Percentiles rank a stretch among this genome's conserved stretches.
phyloP scores from a whole-genome alignment of 805 yeast genomes.

The Ogataea corticis region DNA sequence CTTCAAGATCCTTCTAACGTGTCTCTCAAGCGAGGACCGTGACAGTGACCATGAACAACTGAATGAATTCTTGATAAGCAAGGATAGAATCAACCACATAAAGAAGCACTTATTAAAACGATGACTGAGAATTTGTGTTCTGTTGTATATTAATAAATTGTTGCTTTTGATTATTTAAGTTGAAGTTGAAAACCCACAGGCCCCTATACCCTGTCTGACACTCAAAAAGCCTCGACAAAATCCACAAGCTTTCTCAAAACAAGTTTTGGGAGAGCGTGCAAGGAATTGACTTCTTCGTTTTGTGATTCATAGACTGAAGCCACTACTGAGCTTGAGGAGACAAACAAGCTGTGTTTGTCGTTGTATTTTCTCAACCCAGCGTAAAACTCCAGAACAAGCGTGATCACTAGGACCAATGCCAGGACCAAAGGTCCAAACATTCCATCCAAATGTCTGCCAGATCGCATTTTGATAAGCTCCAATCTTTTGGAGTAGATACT shows the following conservation, averaged over 20 bases:
- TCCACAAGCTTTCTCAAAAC: constrained; percentile 26
- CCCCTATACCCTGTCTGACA: background rate
- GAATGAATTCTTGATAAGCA: constrained; percentile 18
- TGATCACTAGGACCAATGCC: constrained; percentile 64
- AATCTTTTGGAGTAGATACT: constrained; percentile 70
- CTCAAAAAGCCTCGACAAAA: constrained; percentile 23
- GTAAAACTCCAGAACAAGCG: constrained; percentile 70
- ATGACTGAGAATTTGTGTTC: background rate
- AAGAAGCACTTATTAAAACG: constrained; percentile 25
- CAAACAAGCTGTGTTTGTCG: constrained; percentile 21
- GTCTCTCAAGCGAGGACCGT: constrained; percentile 25
- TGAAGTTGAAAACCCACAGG: too few relatives aligned
- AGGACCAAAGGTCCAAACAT: constrained; percentile 85
- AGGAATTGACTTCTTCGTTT: constrained; percentile 20
- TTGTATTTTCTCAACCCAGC: constrained; percentile 53
- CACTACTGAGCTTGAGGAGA: constrained; percentile 6
- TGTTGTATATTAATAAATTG: too few relatives aligned
- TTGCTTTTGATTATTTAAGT: too few relatives aligned
- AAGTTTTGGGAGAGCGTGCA: constrained; percentile 31
- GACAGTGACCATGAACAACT: constrained; percentile 13
- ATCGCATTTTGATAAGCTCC: constrained; percentile 71
- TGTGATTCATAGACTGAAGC: constrained; percentile 6
- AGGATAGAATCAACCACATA: constrained; percentile 29
- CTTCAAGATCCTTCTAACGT: constrained; percentile 35
- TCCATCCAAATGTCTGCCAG: constrained; percentile 86